Evolutionary conservation across 129 eudicot species (phyloP).

Genomic region (Pseudognaphalium luteoalbum): DNA sequence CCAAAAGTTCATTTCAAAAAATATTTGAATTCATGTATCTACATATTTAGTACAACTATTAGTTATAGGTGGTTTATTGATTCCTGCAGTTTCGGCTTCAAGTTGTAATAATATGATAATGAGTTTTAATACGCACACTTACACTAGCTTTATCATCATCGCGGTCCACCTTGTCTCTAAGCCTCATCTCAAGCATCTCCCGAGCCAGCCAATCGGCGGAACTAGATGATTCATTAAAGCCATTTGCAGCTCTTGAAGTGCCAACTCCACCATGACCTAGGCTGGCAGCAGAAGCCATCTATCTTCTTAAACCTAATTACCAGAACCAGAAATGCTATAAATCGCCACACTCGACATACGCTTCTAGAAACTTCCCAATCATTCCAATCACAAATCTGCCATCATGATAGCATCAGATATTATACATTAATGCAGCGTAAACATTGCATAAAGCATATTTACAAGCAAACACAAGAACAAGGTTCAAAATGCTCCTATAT

Average conservation of each 20-base stretch:
- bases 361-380: background rate
- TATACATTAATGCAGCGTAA: background rate
- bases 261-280: constrained; percentile 81
- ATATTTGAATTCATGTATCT: too few species aligned
- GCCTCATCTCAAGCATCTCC: constrained; percentile 85
- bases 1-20: too few species aligned
- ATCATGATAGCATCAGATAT: constrained; percentile 37
- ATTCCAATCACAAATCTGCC: constrained; percentile 30
- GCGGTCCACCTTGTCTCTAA: constrained; percentile 67
- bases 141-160: constrained; percentile 81
- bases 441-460: background rate
- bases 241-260: constrained; percentile 70
- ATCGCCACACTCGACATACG: constrained; percentile 27
- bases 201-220: constrained; percentile 94
- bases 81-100: too few species aligned
- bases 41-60: too few species aligned
- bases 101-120: background rate
- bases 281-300: constrained; percentile 69
- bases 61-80: too few species aligned
- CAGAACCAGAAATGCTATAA: constrained; percentile 32
- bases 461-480: too few species aligned
- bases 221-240: constrained; percentile 59
- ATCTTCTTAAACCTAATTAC: constrained; percentile 13
- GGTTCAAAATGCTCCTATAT: too few species aligned
- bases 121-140: background rate